Evolutionary conservation across 176 grass and related monocot species (phyloP).

Genomic region (Oryza meyeriana): DNA sequence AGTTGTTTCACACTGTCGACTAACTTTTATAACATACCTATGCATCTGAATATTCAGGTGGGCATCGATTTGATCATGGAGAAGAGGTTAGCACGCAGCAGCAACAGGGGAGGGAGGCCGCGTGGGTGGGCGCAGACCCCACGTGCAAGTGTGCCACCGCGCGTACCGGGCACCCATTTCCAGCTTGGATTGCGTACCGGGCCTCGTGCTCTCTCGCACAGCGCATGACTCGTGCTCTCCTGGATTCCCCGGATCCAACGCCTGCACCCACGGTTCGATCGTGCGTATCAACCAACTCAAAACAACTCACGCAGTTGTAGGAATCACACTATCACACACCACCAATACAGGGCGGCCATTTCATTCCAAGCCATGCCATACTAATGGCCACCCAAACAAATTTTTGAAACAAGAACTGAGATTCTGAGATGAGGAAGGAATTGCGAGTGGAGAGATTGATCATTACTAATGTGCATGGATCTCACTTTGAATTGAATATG

Average conservation of each 20-base stretch:
- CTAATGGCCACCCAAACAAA: too few relatives aligned
- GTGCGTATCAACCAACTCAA: too few relatives aligned
- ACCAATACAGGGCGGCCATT: background rate
- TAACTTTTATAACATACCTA: too few relatives aligned
- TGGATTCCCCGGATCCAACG: background rate
- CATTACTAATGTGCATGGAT: background rate
- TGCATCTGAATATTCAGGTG: too few relatives aligned
- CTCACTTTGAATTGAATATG: background rate
- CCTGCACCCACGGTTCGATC: too few relatives aligned
- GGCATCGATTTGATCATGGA: too few relatives aligned
- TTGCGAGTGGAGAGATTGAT: background rate
- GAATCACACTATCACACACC: too few relatives aligned
- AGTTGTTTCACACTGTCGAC: too few relatives aligned
- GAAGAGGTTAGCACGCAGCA: too few relatives aligned
- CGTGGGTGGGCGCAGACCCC: background rate
- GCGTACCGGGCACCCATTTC: background rate
- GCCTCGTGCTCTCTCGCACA: background rate
- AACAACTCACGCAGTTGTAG: background rate
- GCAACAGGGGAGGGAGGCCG: background rate
- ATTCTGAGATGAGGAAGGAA: background rate
- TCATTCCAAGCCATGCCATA: too few relatives aligned
- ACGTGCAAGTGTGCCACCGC: slow-evolving; percentile 6
- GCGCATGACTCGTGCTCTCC: too few relatives aligned
- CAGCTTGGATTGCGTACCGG: background rate
- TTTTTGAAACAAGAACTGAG: background rate